Evolutionary conservation across 2,329 filamentous ascomycete species (phyloP).

Genomic region (Alternaria ethzedia): DNA sequence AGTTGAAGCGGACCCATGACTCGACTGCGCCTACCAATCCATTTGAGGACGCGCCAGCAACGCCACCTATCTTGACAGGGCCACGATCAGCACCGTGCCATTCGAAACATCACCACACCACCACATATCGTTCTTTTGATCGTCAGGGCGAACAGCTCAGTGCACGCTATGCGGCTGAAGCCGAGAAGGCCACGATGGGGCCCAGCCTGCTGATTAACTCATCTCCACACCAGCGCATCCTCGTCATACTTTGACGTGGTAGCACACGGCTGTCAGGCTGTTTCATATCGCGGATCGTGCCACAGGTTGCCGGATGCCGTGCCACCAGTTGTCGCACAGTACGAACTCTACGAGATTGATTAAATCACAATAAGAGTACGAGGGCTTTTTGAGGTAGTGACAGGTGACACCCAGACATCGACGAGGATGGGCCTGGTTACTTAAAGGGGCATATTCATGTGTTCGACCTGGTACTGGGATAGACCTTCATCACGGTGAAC

Average conservation of each 20-base stretch:
- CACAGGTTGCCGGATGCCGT: neutral
- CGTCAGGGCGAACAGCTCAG: neutral
- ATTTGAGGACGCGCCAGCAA: neutral
- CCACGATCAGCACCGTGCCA: slow-evolving; percentile 5
- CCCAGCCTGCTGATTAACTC: neutral
- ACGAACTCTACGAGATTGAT: neutral
- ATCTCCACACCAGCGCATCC: slow-evolving; percentile 1
- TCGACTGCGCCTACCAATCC: neutral
- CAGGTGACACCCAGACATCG: slow-evolving; percentile 26
- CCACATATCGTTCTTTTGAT: neutral
- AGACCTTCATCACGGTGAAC: neutral
- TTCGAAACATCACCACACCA: slow-evolving; percentile 4
- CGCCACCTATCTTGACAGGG: neutral
- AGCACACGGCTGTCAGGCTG: neutral
- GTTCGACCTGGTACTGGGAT: neutral
- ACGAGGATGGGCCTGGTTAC: slow-evolving; percentile 23
- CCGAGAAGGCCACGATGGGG: neutral
- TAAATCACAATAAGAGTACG: neutral
- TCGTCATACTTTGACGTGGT: neutral
- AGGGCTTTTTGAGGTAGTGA: slow-evolving; percentile 18
- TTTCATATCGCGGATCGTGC: neutral
- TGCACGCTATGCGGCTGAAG: neutral
- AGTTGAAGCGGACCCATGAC: neutral
- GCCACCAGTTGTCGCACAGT: neutral
- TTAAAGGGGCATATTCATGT: slow-evolving; percentile 23